phyloP scores from a whole-genome alignment of 2,329 filamentous ascomycete species.

The Penicillium vulpinum region DNA sequence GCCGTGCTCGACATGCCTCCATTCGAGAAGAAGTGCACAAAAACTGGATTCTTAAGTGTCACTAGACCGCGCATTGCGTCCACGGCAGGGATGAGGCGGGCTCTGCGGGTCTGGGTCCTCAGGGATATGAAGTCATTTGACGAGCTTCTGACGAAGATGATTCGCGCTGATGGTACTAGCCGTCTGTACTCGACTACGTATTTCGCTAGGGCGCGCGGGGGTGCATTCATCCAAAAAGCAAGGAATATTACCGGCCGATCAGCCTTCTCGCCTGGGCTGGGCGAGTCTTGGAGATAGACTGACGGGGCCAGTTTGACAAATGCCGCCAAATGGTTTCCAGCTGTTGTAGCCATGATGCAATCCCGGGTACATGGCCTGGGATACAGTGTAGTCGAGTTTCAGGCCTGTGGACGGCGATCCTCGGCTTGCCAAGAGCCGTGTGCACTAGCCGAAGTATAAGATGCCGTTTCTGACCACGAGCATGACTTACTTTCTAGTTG shows the following conservation, averaged over 20 bases:
- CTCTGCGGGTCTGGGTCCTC: conserved; percentile 21
- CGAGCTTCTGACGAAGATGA: conserved; percentile 44
- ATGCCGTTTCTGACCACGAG: neutral
- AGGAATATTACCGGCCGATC: conserved; percentile 40
- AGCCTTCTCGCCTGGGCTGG: conserved; percentile 8
- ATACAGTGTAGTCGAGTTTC: neutral
- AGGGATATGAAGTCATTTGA: conserved; percentile 36
- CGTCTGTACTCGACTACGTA: conserved; percentile 49
- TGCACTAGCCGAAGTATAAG: conserved; percentile 1
- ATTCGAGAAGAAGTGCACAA: conserved; percentile 54
- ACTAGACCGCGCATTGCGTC: conserved; percentile 32
- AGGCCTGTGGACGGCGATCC: neutral
- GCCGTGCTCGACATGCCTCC: conserved; percentile 47
- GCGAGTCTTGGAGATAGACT: conserved; percentile 42
- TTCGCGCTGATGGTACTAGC: conserved; percentile 45
- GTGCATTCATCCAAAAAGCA: conserved; percentile 53
- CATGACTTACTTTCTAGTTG: neutral
- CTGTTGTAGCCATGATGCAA: conserved; percentile 10
- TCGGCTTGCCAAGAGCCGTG: conserved; percentile 12
- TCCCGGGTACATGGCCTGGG: neutral
- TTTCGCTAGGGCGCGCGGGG: conserved; percentile 47
- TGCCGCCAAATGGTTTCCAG: conserved; percentile 19
- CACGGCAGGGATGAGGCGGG: conserved; percentile 37
- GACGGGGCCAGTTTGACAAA: conserved; percentile 42
- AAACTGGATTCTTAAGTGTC: conserved; percentile 29